These are phyloP conservation scores for Puccinia horiana DNA, from an alignment of 1,284 basidiomycete genomes.

Conservation along the genomic window DNA sequence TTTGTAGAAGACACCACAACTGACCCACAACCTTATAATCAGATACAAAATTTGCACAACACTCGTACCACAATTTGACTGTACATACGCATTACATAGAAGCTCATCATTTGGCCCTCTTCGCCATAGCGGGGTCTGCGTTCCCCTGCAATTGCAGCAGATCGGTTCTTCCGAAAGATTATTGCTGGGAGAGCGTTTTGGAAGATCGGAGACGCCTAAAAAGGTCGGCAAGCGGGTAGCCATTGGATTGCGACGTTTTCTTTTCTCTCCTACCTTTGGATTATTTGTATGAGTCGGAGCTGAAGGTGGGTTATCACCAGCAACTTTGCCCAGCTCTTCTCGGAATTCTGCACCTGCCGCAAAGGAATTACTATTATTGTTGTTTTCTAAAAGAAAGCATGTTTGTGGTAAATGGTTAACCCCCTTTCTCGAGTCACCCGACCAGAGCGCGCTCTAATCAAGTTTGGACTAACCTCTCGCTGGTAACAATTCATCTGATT, in stretches of 20 bases:
- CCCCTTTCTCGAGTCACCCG: background rate
- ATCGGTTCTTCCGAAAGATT: constrained; percentile 13
- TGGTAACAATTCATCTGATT: background rate
- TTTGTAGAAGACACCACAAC: constrained; percentile 47
- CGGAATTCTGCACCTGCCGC: background rate
- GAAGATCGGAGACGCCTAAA: constrained; percentile 21
- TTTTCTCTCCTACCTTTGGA: constrained; percentile 28
- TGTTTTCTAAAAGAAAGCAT: background rate
- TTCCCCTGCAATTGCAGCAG: constrained; percentile 42
- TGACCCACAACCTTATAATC: background rate
- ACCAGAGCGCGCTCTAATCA: background rate
- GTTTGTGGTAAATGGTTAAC: background rate
- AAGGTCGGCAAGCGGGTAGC: constrained; percentile 37
- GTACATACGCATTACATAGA: constrained; percentile 45
- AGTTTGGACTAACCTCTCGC: constrained; percentile 7
- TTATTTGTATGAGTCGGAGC: background rate
- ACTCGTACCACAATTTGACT: background rate
- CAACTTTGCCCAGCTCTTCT: background rate
- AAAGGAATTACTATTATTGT: background rate
- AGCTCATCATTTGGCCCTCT: constrained; percentile 46
- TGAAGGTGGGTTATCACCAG: background rate
- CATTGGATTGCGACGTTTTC: constrained; percentile 46
- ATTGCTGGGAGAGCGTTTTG: background rate
- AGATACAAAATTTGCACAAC: background rate
- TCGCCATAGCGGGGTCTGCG: constrained; percentile 42